Evolutionary conservation across 257 asterid species (phyloP).

Genomic region (Mitragyna speciosa): DNA sequence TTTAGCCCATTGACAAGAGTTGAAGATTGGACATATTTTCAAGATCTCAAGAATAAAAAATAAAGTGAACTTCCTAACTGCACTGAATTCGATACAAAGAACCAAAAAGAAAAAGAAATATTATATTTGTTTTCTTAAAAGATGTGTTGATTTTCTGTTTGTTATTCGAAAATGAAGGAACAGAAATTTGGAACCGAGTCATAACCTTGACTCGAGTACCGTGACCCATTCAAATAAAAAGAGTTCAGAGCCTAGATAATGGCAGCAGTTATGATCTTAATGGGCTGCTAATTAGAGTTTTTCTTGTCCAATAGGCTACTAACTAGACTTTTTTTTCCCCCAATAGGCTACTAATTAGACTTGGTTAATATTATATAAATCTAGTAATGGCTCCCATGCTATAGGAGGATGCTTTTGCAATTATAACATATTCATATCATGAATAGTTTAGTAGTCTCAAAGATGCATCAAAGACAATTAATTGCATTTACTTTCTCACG

Average conservation of each 20-base stretch:
- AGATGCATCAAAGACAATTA: neutral
- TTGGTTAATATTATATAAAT: neutral
- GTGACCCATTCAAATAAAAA: constrained; percentile 11
- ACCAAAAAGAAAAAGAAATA: constrained; percentile 5
- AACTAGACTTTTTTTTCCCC: too few relatives aligned
- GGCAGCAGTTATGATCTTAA: constrained; percentile 6
- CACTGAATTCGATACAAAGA: neutral
- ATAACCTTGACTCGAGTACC: constrained; percentile 11
- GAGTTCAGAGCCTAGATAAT: neutral
- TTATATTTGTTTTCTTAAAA: neutral
- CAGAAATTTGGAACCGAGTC: constrained; percentile 5
- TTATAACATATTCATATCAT: neutral
- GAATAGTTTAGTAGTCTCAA: neutral
- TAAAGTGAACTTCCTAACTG: neutral
- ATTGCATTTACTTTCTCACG: neutral
- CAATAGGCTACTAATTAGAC: neutral
- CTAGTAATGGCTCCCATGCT: neutral
- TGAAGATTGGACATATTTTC: neutral
- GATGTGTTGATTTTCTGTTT: constrained; percentile 5
- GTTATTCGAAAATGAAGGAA: constrained; percentile 8
- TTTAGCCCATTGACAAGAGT: neutral
- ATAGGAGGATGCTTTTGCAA: neutral
- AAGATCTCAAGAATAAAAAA: neutral
- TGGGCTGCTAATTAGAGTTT: too few relatives aligned
- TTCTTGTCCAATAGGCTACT: too few relatives aligned